Evolutionary conservation across 305 asterid genomes (phyloP), one percentile per base, ranked within the genome.

Genomic region (Solanum hybrid): DNA sequence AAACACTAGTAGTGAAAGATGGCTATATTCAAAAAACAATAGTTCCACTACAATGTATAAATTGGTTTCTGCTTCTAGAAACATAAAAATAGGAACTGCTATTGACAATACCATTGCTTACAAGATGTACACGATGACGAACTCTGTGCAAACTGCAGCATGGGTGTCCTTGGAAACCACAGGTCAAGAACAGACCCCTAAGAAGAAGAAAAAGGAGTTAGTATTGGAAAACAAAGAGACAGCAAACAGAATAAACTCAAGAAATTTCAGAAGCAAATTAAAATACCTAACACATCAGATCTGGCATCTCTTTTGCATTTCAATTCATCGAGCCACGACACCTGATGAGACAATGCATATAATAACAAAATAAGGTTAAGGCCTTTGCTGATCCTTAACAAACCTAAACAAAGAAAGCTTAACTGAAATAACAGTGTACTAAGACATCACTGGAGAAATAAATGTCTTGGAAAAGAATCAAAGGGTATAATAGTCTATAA

Each of bases 321-420:
- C 90, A 97, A 93, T 97, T 97, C 95, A 97, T 89, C 38, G 99
- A 96, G 80, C 99, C 99, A 91, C 98, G 98, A 41, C 99, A 97
- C 95, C 99, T 96, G 89, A 89, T 86, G 90, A 93, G 87, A 90
- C 38, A 73, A 75, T 65, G 87, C 87, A 88, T 85, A 37, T 72
- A 57, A 86, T 86, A 89, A 27, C 65, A 45, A 89, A 65, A 89
- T 91, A 88, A 92, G 88, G 38, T 2, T 65, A 31, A 29, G 73
- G 29, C 39, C 4, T 83, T 84, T 84, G 14, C 88, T 20, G 39
- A 31, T 84, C 22, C 76, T 84, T n/a, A 36, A 33, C 36, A 14
- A 32, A 6, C 10, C 87, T 57, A 38, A 37, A 86, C 51, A 32
- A 31, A 84, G 57, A 88, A 88, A 78, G 87, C 87, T 65, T 45